Conservation (phyloP, 345 rosid genomes). For the Arabis alpina region DNA sequence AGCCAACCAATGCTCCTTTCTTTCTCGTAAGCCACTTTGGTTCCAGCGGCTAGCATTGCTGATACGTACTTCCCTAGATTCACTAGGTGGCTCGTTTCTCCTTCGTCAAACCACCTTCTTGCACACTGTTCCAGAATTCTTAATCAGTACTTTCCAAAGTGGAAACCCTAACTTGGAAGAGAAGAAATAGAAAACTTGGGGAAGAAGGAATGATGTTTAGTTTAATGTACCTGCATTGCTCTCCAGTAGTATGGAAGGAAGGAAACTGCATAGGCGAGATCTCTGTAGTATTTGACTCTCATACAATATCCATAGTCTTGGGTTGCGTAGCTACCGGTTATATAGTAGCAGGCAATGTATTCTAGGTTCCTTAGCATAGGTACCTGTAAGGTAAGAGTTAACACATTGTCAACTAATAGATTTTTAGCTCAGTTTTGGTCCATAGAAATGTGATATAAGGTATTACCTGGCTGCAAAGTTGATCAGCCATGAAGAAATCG, state of each 20-base stretch:
- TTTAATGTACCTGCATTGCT: conserved; percentile 85
- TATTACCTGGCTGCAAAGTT: conserved; percentile 90
- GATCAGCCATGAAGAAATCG: conserved; percentile 99
- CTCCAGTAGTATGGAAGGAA: conserved; percentile 99
- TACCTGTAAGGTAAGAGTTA: conserved; percentile 50
- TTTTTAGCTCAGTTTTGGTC: background rate
- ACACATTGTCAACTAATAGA: conserved; percentile 13
- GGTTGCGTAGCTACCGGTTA: conserved; percentile 90
- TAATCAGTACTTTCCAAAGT: conserved; percentile 6
- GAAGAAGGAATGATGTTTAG: conserved; percentile 1
- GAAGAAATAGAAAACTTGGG: conserved; percentile 7
- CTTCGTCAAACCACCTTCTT: conserved; percentile 94
- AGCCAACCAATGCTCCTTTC: conserved; percentile 67
- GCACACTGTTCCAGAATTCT: conserved; percentile 63
- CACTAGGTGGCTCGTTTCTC: conserved; percentile 68
- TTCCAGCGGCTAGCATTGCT: conserved; percentile 96
- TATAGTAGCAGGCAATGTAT: conserved; percentile 85
- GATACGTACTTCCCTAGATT: conserved; percentile 96
- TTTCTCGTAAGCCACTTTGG: conserved; percentile 87
- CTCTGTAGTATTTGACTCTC: conserved; percentile 72
- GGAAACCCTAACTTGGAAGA: background rate
- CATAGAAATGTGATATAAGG: background rate
- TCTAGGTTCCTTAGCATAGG: conserved; percentile 85
- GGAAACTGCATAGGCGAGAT: conserved; percentile 93
- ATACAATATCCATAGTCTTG: conserved; percentile 91